phyloP scores from a whole-genome alignment of 192 early-diverging fungal species.

The Backusella australiensis region DNA sequence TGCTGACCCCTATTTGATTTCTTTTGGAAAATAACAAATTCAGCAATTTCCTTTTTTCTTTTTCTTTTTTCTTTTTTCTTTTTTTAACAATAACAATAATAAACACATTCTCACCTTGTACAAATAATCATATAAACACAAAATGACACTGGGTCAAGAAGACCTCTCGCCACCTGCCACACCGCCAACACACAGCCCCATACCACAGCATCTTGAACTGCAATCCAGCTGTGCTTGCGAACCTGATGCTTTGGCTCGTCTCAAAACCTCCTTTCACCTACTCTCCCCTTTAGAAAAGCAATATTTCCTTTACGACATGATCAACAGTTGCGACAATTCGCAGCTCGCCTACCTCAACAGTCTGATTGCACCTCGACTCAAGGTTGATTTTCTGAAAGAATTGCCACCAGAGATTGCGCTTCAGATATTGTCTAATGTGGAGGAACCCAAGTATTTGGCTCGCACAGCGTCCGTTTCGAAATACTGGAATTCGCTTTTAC shows the following conservation, averaged over 20 bases:
- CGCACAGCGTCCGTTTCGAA: constrained; percentile 68
- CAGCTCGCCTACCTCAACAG: constrained; percentile 48
- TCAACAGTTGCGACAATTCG: constrained; percentile 45
- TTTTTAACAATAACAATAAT: background rate
- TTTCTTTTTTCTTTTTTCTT: background rate
- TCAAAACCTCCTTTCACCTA: constrained; percentile 34
- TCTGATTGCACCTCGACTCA: constrained; percentile 61
- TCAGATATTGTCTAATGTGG: constrained; percentile 85
- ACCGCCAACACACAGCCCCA: constrained; percentile 21
- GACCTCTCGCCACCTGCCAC: constrained; percentile 38
- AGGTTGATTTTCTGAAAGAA: constrained; percentile 87
- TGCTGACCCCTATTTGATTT: too few species aligned
- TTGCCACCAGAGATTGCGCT: constrained; percentile 77
- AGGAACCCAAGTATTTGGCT: constrained; percentile 72
- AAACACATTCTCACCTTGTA: background rate
- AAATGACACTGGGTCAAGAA: constrained; percentile 17
- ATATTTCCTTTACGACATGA: constrained; percentile 41
- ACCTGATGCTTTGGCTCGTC: constrained; percentile 15
- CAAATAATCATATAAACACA: background rate
- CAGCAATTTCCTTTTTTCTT: background rate
- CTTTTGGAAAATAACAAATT: too few species aligned
- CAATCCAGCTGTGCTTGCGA: background rate
- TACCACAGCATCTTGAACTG: constrained; percentile 9
- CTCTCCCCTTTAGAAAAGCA: constrained; percentile 35
- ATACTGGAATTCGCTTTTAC: constrained; percentile 53